phyloP scores from a whole-genome alignment of 768 basidiomycete species.

The Neoboletus subvelutipes region DNA sequence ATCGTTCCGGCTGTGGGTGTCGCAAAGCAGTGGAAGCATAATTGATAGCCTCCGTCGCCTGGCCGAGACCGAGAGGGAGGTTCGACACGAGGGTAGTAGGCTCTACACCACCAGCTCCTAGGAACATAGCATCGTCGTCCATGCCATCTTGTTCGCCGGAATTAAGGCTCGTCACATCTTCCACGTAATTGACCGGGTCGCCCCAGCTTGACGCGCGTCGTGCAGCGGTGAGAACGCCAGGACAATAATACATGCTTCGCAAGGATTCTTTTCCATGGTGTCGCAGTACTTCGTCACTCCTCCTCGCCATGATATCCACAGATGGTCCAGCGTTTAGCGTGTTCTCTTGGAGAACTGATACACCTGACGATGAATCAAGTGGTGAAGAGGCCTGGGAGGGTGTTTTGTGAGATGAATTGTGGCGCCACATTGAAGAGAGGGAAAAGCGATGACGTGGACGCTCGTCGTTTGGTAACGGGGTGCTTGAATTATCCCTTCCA shows the following conservation, averaged over 20 bases:
- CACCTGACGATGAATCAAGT: slow-evolving; percentile 33
- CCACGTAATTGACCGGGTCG: slow-evolving; percentile 41
- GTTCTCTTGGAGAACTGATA: slow-evolving; percentile 28
- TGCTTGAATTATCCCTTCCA: slow-evolving; percentile 20
- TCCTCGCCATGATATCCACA: slow-evolving; percentile 25
- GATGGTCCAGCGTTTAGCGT: slow-evolving; percentile 16
- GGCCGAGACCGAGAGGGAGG: slow-evolving; percentile 35
- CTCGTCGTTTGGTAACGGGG: slow-evolving; percentile 24
- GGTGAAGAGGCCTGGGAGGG: slow-evolving; percentile 32
- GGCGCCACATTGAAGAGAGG: slow-evolving; percentile 30
- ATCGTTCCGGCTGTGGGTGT: slow-evolving; percentile 34
- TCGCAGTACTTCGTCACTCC: slow-evolving; percentile 48
- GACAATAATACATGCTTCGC: slow-evolving; percentile 26
- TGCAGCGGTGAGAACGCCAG: slow-evolving; percentile 41
- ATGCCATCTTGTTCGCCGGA: slow-evolving; percentile 45
- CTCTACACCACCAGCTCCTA: slow-evolving; percentile 51
- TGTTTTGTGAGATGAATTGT: slow-evolving; percentile 20
- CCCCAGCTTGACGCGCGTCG: slow-evolving; percentile 70
- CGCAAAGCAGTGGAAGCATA: slow-evolving; percentile 19
- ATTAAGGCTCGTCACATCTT: slow-evolving; percentile 44
- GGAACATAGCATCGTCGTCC: slow-evolving; percentile 52
- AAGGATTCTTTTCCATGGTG: slow-evolving; percentile 29
- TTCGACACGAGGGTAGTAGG: slow-evolving; percentile 34
- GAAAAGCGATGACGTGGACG: slow-evolving; percentile 32
- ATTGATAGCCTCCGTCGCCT: slow-evolving; percentile 23